These are phyloP conservation scores for Penicillium thymicola DNA, from an alignment of 2,329 filamentous ascomycete genomes.

Conservation along the genomic window DNA sequence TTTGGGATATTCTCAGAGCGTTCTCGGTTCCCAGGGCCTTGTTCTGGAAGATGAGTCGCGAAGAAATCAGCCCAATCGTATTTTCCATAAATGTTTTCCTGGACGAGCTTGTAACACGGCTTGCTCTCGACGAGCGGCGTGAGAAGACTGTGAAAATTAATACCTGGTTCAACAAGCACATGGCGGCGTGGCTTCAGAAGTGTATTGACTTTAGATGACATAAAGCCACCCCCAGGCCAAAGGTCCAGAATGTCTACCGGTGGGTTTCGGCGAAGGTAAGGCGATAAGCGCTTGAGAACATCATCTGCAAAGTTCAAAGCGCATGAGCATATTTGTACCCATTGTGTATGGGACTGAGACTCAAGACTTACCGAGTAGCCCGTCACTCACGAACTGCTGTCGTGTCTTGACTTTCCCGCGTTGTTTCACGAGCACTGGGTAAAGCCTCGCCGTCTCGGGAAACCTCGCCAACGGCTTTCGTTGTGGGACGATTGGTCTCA, in stretches of 20 bases:
- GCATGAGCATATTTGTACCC: neutral
- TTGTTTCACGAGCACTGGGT: slow-evolving; percentile 1
- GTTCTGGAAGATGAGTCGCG: slow-evolving; percentile 50
- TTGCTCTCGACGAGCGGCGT: slow-evolving; percentile 53
- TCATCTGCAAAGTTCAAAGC: slow-evolving; percentile 53
- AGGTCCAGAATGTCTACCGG: slow-evolving; percentile 86
- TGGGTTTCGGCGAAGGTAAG: slow-evolving; percentile 64
- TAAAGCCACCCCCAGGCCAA: slow-evolving; percentile 75
- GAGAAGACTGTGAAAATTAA: slow-evolving; percentile 55
- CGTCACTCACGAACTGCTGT: slow-evolving; percentile 30
- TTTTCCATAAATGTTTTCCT: slow-evolving; percentile 54
- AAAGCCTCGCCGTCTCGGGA: slow-evolving; percentile 18
- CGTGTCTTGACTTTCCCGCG: slow-evolving; percentile 3
- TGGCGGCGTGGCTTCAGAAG: slow-evolving; percentile 75
- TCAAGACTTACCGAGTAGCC: slow-evolving; percentile 33
- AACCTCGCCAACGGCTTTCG: slow-evolving; percentile 14
- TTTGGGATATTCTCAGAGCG: slow-evolving; percentile 44
- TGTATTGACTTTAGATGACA: slow-evolving; percentile 73
- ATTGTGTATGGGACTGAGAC: no score
- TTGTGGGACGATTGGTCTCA: neutral
- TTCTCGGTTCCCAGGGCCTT: slow-evolving; percentile 43
- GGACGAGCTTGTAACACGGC: slow-evolving; percentile 49
- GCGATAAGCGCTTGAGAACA: slow-evolving; percentile 65
- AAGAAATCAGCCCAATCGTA: slow-evolving; percentile 50
- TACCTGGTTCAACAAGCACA: slow-evolving; percentile 73